Base-by-base conservation (phyloP, 495 filamentous ascomycete species). In the Aspergillus hancockii region DNA sequence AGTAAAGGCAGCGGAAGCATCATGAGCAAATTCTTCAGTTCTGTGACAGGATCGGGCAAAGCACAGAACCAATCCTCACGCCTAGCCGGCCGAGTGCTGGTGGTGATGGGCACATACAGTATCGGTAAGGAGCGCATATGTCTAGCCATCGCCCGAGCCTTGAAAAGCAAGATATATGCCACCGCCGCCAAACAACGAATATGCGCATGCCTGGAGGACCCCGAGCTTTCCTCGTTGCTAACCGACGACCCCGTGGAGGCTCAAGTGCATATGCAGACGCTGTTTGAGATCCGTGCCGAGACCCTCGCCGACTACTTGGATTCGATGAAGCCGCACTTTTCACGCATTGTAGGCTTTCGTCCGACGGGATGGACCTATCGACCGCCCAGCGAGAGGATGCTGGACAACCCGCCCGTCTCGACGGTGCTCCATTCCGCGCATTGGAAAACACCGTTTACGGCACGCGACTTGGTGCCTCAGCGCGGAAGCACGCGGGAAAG, bases 81-180 rank as follows among this genome's bases (percentile, higher is more conserved):
- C 12, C 47, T 56, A 1, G 68, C 75, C n/a, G 86, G 85, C 45
- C 86, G 91, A 21, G 81, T 99, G 8, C 82, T 99, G 2, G 89
- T 99, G 19, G 85, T 99, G 9, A 92, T 97, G 60, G 94, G 94
- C 55, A 99, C 94, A 3, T 99, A 99, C 76, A 91, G 86, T 59
- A 99, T 99, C 63, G 94, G 94, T 71, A 99, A 99, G 76, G 94
- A 99, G 71, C 87, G 92, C 55, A 90, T 99, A 65, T 98, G 94
- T 71, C 74, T 95, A 19, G 93, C 91, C 55, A 94, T 98, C 59
- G 94, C 94, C 8, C 81, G 84, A 57, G 93, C 94, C 3, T 85
- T 98, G 10, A 79, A 85, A 46, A 89, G 87, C 67, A 97, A 96
- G 69, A 98, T 98, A 68, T 98, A 88, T 66, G 93, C 95, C 0